Evolutionary conservation across 2,329 filamentous ascomycete genomes (phyloP).

Genomic region (Piedraia hortae): DNA sequence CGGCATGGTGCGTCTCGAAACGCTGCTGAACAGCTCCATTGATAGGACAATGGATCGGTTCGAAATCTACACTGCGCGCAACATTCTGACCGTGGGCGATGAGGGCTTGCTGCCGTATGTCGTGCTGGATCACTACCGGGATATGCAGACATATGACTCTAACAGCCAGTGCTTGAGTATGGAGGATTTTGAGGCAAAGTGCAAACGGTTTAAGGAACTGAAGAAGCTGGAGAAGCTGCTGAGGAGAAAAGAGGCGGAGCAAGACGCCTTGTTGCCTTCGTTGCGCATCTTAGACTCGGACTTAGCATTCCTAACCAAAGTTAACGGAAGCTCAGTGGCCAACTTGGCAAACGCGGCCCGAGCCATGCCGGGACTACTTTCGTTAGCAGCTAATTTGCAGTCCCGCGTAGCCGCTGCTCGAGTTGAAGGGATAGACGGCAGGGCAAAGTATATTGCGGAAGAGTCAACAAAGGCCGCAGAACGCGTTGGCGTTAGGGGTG

Average conservation of each 20-base stretch:
- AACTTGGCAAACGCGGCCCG: not conserved
- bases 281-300: slow-evolving; percentile 15
- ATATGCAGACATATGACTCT: slow-evolving; percentile 8
- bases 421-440: not conserved
- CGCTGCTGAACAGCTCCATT: slow-evolving; percentile 21
- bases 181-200: slow-evolving; percentile 42
- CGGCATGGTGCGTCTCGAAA: slow-evolving; percentile 29
- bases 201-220: slow-evolving; percentile 52
- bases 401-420: not conserved
- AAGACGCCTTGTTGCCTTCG: slow-evolving; percentile 39
- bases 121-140: slow-evolving; percentile 61
- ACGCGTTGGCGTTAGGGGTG: not conserved
- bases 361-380: not conserved
- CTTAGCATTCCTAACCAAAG: slow-evolving; percentile 1
- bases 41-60: slow-evolving; percentile 25
- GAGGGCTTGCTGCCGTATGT: slow-evolving; percentile 48
- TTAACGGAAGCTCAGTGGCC: not conserved
- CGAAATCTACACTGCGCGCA: slow-evolving; percentile 62
- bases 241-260: slow-evolving; percentile 39
- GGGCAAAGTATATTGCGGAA: not conserved
- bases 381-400: not conserved
- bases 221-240: slow-evolving; percentile 44
- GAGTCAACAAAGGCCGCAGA: not conserved
- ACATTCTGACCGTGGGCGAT: slow-evolving; percentile 25
- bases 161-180: slow-evolving; percentile 19